phyloP scores from a whole-genome alignment of 441 rosid genomes.

The Pelargonium myrrhifolium region DNA sequence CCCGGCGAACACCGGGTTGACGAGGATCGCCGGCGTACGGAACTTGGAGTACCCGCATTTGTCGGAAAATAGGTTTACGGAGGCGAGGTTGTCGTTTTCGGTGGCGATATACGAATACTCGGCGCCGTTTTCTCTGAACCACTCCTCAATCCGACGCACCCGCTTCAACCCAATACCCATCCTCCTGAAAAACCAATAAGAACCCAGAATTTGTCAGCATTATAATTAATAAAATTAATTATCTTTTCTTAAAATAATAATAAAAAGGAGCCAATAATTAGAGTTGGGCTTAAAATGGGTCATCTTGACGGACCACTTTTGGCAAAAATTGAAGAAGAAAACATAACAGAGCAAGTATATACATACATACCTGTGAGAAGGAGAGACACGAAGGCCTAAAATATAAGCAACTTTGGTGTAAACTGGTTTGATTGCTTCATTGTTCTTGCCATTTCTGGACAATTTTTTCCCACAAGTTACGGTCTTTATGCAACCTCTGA shows the following conservation, averaged over 20 bases:
- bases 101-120: constrained; percentile 89
- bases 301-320: neutral
- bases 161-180: constrained; percentile 77
- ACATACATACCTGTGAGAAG: neutral
- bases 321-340: neutral
- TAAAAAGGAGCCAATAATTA: neutral
- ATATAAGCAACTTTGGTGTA: neutral
- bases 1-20: constrained; percentile 74
- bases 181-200: constrained; percentile 36
- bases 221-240: too few species aligned
- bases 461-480: neutral
- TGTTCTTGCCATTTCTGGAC: neutral
- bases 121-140: constrained; percentile 81
- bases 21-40: constrained; percentile 79
- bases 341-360: too few species aligned
- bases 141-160: constrained; percentile 53
- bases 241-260: too few species aligned
- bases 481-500: neutral
- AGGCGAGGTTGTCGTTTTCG: constrained; percentile 78
- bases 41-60: constrained; percentile 89
- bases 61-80: constrained; percentile 64
- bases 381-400: neutral
- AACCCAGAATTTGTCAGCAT: neutral
- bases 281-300: neutral
- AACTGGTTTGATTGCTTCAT: neutral